These are phyloP conservation scores for Mycena citricolor DNA, from an alignment of 1,284 basidiomycete genomes.

Conservation along the genomic window DNA sequence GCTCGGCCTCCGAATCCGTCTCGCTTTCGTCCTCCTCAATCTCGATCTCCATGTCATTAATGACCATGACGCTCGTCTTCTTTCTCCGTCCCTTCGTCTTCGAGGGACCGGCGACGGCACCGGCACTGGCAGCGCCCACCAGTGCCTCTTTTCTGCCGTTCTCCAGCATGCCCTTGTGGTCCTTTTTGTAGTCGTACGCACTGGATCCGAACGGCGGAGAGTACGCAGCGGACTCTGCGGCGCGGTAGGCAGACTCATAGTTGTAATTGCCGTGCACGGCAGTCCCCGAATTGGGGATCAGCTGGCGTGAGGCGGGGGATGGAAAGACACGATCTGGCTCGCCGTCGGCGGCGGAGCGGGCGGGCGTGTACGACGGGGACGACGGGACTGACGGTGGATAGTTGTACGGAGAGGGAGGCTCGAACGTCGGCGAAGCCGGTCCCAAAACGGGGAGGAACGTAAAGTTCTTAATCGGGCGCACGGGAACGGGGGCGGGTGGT, in stretches of 20 bases:
- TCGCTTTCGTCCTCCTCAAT: constrained; percentile 25
- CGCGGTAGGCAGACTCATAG: constrained; percentile 18
- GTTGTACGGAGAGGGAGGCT: too few relatives aligned
- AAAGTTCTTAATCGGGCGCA: constrained; percentile 9
- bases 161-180: constrained; percentile 3
- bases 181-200: constrained; percentile 16
- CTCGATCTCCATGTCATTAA: constrained; percentile 35
- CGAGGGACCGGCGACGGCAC: background rate
- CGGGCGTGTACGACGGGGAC: constrained; percentile 10
- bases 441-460: constrained; percentile 18
- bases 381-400: background rate
- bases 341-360: constrained; percentile 20
- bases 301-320: background rate
- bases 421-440: background rate
- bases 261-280: background rate
- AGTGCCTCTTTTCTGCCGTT: background rate
- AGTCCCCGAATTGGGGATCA: background rate
- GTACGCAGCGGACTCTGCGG: constrained; percentile 22
- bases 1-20: constrained; percentile 3
- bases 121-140: background rate
- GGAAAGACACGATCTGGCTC: constrained; percentile 18
- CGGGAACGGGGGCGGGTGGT: constrained; percentile 8
- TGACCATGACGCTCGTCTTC: constrained; percentile 23
- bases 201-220: constrained; percentile 18
- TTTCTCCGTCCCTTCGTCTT: constrained; percentile 23